These are phyloP conservation scores for Vicia sativa DNA, from an alignment of 306 rosid genomes.

Conservation along the genomic window DNA sequence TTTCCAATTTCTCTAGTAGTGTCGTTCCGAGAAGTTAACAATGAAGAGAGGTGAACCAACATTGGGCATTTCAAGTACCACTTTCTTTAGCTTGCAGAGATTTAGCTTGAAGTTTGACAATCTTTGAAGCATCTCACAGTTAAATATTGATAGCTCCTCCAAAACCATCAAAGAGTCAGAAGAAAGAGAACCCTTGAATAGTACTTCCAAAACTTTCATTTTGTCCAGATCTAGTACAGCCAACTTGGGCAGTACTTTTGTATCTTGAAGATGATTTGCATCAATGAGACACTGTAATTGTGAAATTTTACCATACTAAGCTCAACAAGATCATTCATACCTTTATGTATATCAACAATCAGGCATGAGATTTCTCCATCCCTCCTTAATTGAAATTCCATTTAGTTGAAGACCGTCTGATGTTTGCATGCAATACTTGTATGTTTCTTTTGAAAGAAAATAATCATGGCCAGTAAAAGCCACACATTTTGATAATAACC, in stretches of 20 bases:
- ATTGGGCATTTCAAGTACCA: neutral
- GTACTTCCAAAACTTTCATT: too few relatives aligned
- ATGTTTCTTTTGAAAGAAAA: neutral
- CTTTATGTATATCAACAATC: neutral
- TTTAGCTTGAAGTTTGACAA: neutral
- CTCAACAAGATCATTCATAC: neutral
- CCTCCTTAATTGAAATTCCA: neutral
- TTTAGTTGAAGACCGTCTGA: neutral
- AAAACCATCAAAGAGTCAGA: too few relatives aligned
- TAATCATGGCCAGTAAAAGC: rapidly evolving
- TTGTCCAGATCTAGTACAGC: too few relatives aligned
- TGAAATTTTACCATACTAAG: too few relatives aligned
- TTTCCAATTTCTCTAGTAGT: neutral
- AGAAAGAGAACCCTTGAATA: too few relatives aligned
- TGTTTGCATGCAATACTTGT: neutral
- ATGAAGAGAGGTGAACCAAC: neutral
- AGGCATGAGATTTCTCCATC: constrained; percentile 21
- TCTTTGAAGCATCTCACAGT: neutral
- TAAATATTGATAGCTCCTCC: rapidly evolving
- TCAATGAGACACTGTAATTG: too few relatives aligned
- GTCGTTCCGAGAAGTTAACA: neutral
- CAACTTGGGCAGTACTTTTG: too few relatives aligned
- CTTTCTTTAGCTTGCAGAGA: neutral
- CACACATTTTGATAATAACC: neutral
- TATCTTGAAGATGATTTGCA: too few relatives aligned